phyloP scores from a whole-genome alignment of 1,139 yeast species.

The Debaryomyces sp. region DNA sequence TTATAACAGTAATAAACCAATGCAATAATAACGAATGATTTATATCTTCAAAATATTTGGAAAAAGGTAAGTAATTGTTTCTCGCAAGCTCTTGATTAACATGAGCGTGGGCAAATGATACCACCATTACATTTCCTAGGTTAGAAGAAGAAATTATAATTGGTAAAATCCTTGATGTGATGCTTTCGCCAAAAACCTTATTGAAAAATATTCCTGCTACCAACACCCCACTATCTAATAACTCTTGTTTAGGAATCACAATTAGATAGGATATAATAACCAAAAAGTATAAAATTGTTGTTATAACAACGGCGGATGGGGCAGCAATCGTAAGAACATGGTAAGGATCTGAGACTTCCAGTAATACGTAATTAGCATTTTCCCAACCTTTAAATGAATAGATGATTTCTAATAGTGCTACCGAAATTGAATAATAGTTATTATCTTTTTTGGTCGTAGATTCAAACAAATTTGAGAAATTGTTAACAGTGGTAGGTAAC shows the following conservation, averaged over 20 bases:
- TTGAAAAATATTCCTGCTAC: slow-evolving; percentile 76
- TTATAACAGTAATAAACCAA: slow-evolving; percentile 50
- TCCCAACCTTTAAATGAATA: slow-evolving; percentile 49
- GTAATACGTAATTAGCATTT: slow-evolving; percentile 47
- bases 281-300: slow-evolving; percentile 65
- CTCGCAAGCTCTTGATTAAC: slow-evolving; percentile 75
- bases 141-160: slow-evolving; percentile 77
- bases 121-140: slow-evolving; percentile 77
- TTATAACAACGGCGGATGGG: slow-evolving; percentile 63
- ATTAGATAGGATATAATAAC: slow-evolving; percentile 75
- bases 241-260: slow-evolving; percentile 67
- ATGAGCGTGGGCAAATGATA: slow-evolving; percentile 76
- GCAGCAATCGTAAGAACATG: slow-evolving; percentile 72
- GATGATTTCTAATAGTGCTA: slow-evolving; percentile 44
- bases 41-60: slow-evolving; percentile 56
- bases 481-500: slow-evolving; percentile 23
- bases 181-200: slow-evolving; percentile 68
- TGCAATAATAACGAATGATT: slow-evolving; percentile 46
- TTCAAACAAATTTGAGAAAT: slow-evolving; percentile 23
- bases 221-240: slow-evolving; percentile 64
- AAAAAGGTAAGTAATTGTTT: slow-evolving; percentile 73
- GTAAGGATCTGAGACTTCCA: slow-evolving; percentile 56
- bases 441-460: background rate
- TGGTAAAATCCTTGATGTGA: slow-evolving; percentile 64
- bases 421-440: slow-evolving; percentile 38